Evolutionary conservation across 2,329 filamentous ascomycete genomes (phyloP).

Genomic region (Aspergillaceae sp.): DNA sequence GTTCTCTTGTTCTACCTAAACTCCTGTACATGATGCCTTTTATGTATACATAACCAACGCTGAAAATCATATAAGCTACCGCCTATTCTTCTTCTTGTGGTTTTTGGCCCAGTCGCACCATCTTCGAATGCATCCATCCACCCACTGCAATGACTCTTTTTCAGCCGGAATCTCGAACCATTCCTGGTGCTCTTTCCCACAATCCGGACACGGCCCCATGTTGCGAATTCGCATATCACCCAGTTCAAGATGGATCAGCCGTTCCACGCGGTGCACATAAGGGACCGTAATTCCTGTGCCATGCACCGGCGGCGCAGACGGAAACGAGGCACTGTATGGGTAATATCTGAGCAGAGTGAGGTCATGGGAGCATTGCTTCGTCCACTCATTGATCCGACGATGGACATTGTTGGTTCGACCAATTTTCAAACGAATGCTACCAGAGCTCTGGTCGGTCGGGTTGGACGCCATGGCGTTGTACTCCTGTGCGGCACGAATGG

Average conservation of each 20-base stretch:
- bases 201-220: slow-evolving; percentile 59
- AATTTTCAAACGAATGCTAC: slow-evolving; percentile 60
- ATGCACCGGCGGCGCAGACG: slow-evolving; percentile 13
- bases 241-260: slow-evolving; percentile 86
- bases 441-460: slow-evolving; percentile 29
- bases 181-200: slow-evolving; percentile 78
- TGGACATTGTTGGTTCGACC: slow-evolving; percentile 73
- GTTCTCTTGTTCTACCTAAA: too few species aligned
- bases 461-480: slow-evolving; percentile 23
- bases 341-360: slow-evolving; percentile 86
- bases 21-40: too few species aligned
- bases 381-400: slow-evolving; percentile 85
- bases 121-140: slow-evolving; percentile 66
- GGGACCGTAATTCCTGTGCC: slow-evolving; percentile 58
- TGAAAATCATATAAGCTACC: neutral
- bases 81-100: neutral
- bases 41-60: neutral
- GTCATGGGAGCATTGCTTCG: slow-evolving; percentile 81
- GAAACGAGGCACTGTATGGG: slow-evolving; percentile 52
- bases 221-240: slow-evolving; percentile 48
- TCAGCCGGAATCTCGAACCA: slow-evolving; percentile 88
- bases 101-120: slow-evolving; percentile 80
- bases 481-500: slow-evolving; percentile 29
- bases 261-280: slow-evolving; percentile 78
- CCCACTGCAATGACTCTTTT: slow-evolving; percentile 57